Conservation (phyloP, 495 filamentous ascomycete genomes). For the Wilcoxina mikolae region DNA sequence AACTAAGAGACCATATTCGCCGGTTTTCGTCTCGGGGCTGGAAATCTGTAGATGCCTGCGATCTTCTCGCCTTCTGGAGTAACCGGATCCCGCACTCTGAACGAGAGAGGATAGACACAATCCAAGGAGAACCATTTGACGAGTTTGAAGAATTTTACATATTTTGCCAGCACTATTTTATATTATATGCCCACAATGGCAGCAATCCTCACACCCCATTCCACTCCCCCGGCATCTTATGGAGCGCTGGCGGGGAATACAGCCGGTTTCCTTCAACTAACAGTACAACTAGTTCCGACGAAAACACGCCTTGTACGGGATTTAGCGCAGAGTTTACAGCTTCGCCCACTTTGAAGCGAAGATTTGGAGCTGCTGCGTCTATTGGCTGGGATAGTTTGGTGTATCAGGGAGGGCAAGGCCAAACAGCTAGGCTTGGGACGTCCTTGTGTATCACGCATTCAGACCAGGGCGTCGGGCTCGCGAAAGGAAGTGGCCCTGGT, state of each 20-base stretch:
- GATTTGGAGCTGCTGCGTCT: conserved; percentile 36
- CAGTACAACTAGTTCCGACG: conserved; percentile 15
- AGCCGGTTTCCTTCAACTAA: conserved; percentile 12
- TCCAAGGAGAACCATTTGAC: conserved; percentile 62
- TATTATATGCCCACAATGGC: conserved; percentile 45
- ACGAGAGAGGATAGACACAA: conserved; percentile 41
- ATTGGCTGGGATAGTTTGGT: conserved; percentile 32
- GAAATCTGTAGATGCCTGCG: conserved; percentile 42
- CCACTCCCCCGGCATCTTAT: neutral
- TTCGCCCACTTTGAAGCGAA: conserved; percentile 19
- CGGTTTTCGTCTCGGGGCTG: conserved; percentile 57
- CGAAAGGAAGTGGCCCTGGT: conserved; percentile 5
- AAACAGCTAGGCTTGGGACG: conserved; percentile 21
- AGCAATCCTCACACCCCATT: conserved; percentile 1
- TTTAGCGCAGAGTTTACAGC: conserved; percentile 17
- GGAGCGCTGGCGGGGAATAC: conserved; percentile 18
- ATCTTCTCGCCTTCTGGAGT: conserved; percentile 68
- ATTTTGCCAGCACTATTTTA: conserved; percentile 73
- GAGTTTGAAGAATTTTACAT: conserved; percentile 93
- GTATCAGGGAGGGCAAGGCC: conserved; percentile 48
- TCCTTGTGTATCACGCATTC: conserved; percentile 21
- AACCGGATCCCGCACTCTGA: conserved; percentile 43
- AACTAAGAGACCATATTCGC: conserved; percentile 43
- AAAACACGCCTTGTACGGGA: conserved; percentile 15
- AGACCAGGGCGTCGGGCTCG: neutral